phyloP scores from a whole-genome alignment of 2,329 filamentous ascomycete genomes.

The Geoglossum cookeanum region DNA sequence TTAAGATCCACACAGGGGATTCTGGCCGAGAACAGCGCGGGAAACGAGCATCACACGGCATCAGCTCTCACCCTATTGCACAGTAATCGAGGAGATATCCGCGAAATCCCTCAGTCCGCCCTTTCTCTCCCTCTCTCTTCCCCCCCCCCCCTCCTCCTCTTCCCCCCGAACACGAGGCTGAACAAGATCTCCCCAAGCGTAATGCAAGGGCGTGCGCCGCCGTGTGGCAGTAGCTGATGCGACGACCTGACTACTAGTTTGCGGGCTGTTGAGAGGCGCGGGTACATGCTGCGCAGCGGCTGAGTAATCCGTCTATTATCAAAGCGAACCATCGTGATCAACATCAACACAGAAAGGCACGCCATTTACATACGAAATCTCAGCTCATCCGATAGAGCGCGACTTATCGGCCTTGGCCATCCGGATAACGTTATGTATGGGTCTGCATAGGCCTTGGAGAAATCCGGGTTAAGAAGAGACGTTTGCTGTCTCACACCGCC shows the following conservation, averaged over 20 bases:
- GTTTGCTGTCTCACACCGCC: not conserved
- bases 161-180: not conserved
- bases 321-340: not conserved
- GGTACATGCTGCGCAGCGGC: not conserved
- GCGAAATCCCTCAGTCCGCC: not conserved
- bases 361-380: not conserved
- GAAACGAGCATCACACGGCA: not conserved
- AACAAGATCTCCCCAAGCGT: not conserved
- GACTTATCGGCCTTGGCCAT: not conserved
- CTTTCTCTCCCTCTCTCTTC: too few species aligned
- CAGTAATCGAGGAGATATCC: too few species aligned
- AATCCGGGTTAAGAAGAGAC: not conserved
- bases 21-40: not conserved
- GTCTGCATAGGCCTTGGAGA: not conserved
- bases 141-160: not conserved
- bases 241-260: not conserved
- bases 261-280: not conserved
- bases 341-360: not conserved
- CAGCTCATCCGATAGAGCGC: not conserved
- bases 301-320: not conserved
- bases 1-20: not conserved
- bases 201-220: not conserved
- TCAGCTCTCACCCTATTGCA: not conserved
- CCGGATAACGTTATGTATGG: not conserved
- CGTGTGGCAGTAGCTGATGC: not conserved